Evolutionary conservation across 345 rosid species (phyloP), one percentile per base, ranked within the genome.

Genomic region (Barbarea vulgaris): DNA sequence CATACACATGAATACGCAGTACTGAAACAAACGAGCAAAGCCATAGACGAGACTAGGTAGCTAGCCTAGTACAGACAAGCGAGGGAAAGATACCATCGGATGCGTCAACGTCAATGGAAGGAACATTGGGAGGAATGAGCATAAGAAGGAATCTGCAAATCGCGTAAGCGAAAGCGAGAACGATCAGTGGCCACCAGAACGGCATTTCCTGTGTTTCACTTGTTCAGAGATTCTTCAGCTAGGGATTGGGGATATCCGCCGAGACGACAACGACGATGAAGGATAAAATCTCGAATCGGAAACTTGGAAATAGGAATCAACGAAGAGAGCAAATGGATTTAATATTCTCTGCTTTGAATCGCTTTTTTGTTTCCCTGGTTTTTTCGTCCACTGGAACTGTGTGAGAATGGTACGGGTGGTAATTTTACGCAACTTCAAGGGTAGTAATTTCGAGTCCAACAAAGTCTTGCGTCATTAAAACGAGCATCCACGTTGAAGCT

Each of bases 71-170:
- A 65, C 4, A 78, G 46, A 60, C 2, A 51, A 41, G 9, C 42
- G 78, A 60, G 33, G 59, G 28, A 22, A 15, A 55, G 55, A 13
- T 80, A 95, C 99, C 93, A 73, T 92, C 99, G 60, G 98, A 95
- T 72, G 96, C 80, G 70, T 95, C 99, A 65, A 95, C 97, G 61
- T 92, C 97, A 69, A 95, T 90, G 52, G 98, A 92, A 62, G 97
- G 96, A 73, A 95, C 97, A 70, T 86, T 92, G 30, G 87, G 89
- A 75, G 98, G 98, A 78, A 95, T 87, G 63, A 95, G 97, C 88
- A 90, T 87, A 33, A 92, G 68, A 50, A 92, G 83, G 84, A 95
- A 90, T 64, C 87, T 85, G 54, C 98, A 92, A 87, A 92, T 87
- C 86, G 85, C 94, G 83, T 89, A 95, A 51, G 99, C 99, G 63